A percentile compares a stretch with the other conserved stretches of the same genome.
Evolutionary conservation across 345 rosid species (phyloP).

Genomic region (Pistacia atlantica): DNA sequence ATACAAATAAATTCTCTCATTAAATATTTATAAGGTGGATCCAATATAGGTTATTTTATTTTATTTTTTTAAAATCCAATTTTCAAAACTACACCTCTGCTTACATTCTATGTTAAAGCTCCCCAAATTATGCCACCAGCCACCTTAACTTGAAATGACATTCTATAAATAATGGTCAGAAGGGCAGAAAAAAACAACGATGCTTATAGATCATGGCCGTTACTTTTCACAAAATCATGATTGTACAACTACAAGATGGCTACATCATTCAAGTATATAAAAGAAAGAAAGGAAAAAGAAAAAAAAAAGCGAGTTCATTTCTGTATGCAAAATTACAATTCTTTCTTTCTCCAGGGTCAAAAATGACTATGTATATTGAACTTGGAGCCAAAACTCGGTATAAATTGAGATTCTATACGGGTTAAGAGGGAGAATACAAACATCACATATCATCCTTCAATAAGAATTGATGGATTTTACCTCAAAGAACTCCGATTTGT

Average conservation of each 20-base stretch:
- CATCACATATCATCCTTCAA: background rate
- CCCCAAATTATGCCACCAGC: background rate
- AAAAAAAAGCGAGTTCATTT: too few species aligned
- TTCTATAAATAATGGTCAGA: background rate
- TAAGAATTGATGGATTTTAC: background rate
- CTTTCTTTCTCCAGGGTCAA: background rate
- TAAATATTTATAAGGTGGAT: too few species aligned
- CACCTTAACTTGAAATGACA: background rate
- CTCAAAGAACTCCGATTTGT: background rate
- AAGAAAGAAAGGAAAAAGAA: background rate
- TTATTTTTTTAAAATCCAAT: too few species aligned
- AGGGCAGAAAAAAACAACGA: background rate
- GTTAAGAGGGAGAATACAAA: background rate
- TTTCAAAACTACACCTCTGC: too few species aligned
- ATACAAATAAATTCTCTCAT: too few species aligned
- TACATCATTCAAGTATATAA: background rate
- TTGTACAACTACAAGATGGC: background rate
- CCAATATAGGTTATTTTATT: too few species aligned
- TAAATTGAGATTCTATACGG: background rate
- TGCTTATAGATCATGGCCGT: background rate
- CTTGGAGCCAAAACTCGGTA: background rate
- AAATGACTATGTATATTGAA: background rate
- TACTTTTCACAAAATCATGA: constrained; percentile 9
- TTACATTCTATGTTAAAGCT: too few species aligned
- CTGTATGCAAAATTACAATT: background rate